These are phyloP conservation scores for Acanthamoeba healyi DNA, from an alignment of 208 protist species.

Conservation along the genomic window DNA sequence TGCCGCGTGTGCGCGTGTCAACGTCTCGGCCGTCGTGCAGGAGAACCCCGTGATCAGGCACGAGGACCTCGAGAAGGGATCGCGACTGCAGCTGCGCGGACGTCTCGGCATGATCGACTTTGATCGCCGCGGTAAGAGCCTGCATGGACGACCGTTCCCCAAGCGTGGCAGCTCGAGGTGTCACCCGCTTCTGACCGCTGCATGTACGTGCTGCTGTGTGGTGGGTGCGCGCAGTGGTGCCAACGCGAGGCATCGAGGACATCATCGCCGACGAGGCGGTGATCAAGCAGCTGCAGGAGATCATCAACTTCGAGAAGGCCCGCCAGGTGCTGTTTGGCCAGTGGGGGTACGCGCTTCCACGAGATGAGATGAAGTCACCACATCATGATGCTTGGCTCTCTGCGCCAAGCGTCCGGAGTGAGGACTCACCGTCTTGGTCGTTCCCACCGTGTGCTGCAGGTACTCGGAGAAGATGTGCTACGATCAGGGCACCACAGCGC, in stretches of 20 bases:
- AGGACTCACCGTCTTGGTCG: no score
- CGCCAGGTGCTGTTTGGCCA: conserved; percentile 79
- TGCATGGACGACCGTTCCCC: conserved; percentile 15
- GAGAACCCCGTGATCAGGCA: neutral
- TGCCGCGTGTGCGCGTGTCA: no score
- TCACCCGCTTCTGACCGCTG: no score
- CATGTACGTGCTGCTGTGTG: neutral
- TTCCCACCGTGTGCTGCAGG: no score
- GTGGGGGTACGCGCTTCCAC: conserved; percentile 78
- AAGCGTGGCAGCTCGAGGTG: neutral
- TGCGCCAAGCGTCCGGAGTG: no score
- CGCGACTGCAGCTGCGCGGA: conserved; percentile 56
- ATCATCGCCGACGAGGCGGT: no score
- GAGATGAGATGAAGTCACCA: no score
- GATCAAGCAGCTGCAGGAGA: neutral
- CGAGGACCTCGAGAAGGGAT: conserved; percentile 79
- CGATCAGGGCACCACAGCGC: conserved; percentile 24
- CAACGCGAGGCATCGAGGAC: conserved; percentile 71
- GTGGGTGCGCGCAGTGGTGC: neutral
- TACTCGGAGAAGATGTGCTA: neutral
- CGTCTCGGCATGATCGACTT: conserved; percentile 79
- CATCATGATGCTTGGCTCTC: no score
- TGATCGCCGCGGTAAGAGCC: conserved; percentile 66
- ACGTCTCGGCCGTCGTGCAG: no score
- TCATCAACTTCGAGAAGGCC: conserved; percentile 83